phyloP scores from a whole-genome alignment of 2,329 filamentous ascomycete genomes.

The Trichoderma asperellum region DNA sequence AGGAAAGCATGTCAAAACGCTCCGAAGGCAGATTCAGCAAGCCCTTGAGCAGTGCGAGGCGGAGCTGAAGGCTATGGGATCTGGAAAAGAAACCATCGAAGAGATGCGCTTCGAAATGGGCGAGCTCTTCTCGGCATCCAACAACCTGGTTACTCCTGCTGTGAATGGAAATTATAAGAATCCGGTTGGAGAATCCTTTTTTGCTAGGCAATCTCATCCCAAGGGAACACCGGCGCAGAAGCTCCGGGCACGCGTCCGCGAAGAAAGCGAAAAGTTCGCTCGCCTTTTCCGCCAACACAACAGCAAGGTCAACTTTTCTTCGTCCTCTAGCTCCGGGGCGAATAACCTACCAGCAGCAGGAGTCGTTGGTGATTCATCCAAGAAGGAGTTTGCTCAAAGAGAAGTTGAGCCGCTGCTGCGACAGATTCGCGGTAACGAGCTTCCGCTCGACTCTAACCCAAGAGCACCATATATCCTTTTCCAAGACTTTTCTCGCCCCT shows the following conservation, averaged over 20 bases:
- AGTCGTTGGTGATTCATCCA: conserved; percentile 44
- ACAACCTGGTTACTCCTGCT: conserved; percentile 58
- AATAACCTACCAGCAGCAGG: conserved; percentile 38
- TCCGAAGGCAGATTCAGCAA: conserved; percentile 56
- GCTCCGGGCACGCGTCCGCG: conserved; percentile 54
- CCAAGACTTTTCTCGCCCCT: conserved; percentile 57
- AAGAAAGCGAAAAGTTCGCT: conserved; percentile 57
- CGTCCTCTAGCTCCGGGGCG: conserved; percentile 33
- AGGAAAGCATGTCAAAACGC: conserved; percentile 54
- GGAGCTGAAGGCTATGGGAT: conserved; percentile 55
- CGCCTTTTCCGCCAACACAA: conserved; percentile 54
- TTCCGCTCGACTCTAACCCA: conserved; percentile 57
- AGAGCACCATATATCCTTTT: conserved; percentile 59
- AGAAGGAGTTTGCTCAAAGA: conserved; percentile 52
- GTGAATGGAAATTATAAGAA: conserved; percentile 61
- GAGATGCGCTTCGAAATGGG: conserved; percentile 60
- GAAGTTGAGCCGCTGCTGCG: conserved; percentile 55
- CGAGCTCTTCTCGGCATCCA: conserved; percentile 56
- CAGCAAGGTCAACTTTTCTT: conserved; percentile 52
- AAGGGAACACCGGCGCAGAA: conserved; percentile 57
- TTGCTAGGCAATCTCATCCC: conserved; percentile 53
- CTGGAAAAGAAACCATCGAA: conserved; percentile 55
- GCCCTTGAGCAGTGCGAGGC: conserved; percentile 53
- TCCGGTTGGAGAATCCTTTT: conserved; percentile 56
- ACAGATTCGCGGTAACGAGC: conserved; percentile 57